Base-by-base conservation (phyloP, 208 protist species). In the Novymonas esmeraldas region DNA sequence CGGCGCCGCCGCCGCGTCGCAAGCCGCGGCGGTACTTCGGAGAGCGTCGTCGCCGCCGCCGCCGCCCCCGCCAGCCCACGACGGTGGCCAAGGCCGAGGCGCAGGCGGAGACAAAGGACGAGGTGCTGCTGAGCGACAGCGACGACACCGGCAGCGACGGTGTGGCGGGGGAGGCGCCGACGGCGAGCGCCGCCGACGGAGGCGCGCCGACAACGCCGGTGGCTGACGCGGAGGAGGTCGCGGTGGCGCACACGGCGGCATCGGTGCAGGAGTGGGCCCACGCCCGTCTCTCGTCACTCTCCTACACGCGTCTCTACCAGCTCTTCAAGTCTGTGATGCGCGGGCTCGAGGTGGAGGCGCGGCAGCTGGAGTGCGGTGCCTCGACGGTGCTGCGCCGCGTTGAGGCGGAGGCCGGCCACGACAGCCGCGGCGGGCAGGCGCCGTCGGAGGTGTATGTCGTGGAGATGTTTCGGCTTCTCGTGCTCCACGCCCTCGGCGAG, bases 11-110 rank as follows among this genome's bases (percentile, higher is more conserved):
- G 36, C 13, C 20, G 31, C 55, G 42, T 29, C 51, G 58, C 5
- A 16, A 49, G 39, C 44, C 52, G 55, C 52, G 56, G 28, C 73
- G 58, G 44, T 79, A 76, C 39, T 70, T 65, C 60, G 50, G 63
- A 31, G 71, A 81, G 16, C 75, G 69, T n/a, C 69, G 78, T 1
- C 73, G 73, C 7, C 80, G 74, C 3, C 69, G 68, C n/a, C 62
- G 66, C 0, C 73, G 73, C 7, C 80, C 72, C 3, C 69, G 68
- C n/a, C 62, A 62, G 13, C 52, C 31, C 0, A 33, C 7, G 13
- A 18, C 29, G 7, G 44, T 29, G 5, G 31, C 59, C 5, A 52
- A 54, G 56, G 55, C 48, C 33, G 22, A 24, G 16, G 16, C 45
- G 28, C 34, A 2, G 3, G 42, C 52, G 20, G 3, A 5, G 26